Percentiles rank a stretch among this genome's conserved stretches.
These are phyloP conservation scores for Groenewaldozyma auringiensis DNA, from an alignment of 1,139 yeast species.

Conservation along the genomic window DNA sequence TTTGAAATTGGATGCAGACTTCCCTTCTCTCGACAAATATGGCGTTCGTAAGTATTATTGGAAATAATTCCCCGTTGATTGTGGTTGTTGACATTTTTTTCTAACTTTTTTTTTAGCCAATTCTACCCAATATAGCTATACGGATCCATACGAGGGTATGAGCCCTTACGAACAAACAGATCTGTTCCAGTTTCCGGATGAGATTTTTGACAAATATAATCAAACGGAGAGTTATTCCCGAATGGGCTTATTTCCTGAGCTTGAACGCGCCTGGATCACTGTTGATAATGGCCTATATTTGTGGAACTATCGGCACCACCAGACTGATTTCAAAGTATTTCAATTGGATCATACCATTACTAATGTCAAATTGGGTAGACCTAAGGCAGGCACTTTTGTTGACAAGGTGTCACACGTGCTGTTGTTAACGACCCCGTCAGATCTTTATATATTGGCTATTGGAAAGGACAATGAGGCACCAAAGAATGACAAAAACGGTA, in stretches of 20 bases:
- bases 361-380: constrained; percentile 67
- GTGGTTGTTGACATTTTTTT: not conserved
- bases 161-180: constrained; percentile 72
- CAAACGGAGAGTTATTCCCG: constrained; percentile 61
- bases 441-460: constrained; percentile 69
- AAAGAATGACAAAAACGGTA: constrained; percentile 28
- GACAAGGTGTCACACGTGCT: constrained; percentile 66
- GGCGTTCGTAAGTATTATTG: constrained; percentile 22
- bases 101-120: constrained; percentile 1
- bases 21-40: constrained; percentile 34
- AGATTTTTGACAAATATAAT: constrained; percentile 67
- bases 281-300: constrained; percentile 74
- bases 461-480: constrained; percentile 41
- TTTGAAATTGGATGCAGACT: constrained; percentile 30
- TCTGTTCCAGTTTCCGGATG: constrained; percentile 72
- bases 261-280: constrained; percentile 81
- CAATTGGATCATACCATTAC: constrained; percentile 73
- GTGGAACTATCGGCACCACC: constrained; percentile 58
- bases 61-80: not conserved
- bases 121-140: constrained; percentile 17
- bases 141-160: constrained; percentile 32
- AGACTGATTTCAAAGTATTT: constrained; percentile 66
- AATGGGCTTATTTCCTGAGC: constrained; percentile 78
- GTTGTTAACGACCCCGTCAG: constrained; percentile 72
- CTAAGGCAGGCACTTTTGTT: constrained; percentile 73